Percentiles rank a stretch among this genome's conserved stretches.
Conservation (phyloP, 176 grass and related monocot species). For the Thalia dealbata region DNA sequence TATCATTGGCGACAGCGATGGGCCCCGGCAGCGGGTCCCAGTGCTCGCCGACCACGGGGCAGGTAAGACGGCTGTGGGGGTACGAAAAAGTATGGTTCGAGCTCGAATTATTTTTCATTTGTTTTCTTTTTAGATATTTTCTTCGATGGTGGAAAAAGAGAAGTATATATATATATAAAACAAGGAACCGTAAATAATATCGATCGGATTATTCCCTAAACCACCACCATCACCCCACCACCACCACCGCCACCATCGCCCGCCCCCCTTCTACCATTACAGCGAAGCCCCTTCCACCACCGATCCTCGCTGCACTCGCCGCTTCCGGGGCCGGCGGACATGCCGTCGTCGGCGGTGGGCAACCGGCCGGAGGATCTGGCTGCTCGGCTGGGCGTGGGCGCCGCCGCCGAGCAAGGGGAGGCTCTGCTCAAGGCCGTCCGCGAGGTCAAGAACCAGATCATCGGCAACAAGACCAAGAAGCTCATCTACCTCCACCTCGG, state of each 20-base stretch:
- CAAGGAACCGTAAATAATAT: background rate
- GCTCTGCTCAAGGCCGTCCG: slow-evolving; percentile 50
- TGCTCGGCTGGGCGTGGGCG: slow-evolving; percentile 34
- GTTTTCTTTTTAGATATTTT: background rate
- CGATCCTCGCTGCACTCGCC: background rate
- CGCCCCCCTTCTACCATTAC: background rate
- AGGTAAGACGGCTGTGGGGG: background rate
- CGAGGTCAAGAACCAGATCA: slow-evolving; percentile 99
- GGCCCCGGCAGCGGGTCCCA: background rate
- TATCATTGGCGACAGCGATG: background rate
- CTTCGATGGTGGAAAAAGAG: background rate
- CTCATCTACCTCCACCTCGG: slow-evolving; percentile 72
- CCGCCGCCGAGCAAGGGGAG: slow-evolving; percentile 28
- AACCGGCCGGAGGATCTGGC: slow-evolving; percentile 48
- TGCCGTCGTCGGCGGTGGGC: slow-evolving; percentile 11
- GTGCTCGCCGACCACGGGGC: background rate
- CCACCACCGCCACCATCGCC: background rate
- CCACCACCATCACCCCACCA: background rate
- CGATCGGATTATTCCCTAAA: background rate
- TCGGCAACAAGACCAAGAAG: slow-evolving; percentile 97
- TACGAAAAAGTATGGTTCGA: background rate
- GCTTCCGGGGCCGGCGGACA: background rate
- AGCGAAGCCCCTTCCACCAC: background rate
- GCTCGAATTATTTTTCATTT: background rate
- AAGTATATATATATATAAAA: background rate